Evolutionary conservation across 2,329 filamentous ascomycete genomes (phyloP), one percentile per base, ranked within the genome.

Genomic region (Colletotrichum lupini): DNA sequence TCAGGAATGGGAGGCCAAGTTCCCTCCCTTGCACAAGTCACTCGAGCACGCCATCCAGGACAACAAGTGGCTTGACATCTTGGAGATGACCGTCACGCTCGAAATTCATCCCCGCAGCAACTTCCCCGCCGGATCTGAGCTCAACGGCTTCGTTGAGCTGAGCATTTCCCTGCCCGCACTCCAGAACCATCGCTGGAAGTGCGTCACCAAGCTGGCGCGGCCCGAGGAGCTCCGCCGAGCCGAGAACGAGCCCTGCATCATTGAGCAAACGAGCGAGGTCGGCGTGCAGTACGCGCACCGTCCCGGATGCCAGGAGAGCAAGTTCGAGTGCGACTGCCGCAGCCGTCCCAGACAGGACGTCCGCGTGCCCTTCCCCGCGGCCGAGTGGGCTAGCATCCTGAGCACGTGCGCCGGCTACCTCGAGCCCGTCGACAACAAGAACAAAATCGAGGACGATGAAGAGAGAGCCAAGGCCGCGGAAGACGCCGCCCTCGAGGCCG

Each of bases 61-160:
- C 37, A 85, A 90, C 75, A 83, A 86, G 26, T 87, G 87, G 49
- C 89, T 90, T 72, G 87, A 89, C 74, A 87, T 92, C 46, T 83
- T 92, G 74, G 90, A 92, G 81, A 90, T 92, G 83, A 89, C 91
- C 74, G 86, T 89, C 5, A 89, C 89, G 1, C 84, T 92, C 7
- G 87, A 91, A 74, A 80, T 92, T 2, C 88, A 90, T 77, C 85
- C 90, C 74, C 87, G 87, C 58, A 86, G 85, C 76, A 86, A 87
- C 70, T 90, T 91, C 76, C 90, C 90, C 4, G 82, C 85, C 12
- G 87, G 89, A n/a, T 89, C 90, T 5, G 88, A 91, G 77, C 86
- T 92, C 68, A 86, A 89, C 74, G 89, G 88, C 70, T 86, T 89
- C 73, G 87, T 91, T 42, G 88, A 92, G 80, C 85, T 92, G 68